A percentile compares a stretch with the other conserved stretches of the same genome.
Evolutionary conservation across 1,284 basidiomycete genomes (phyloP).

Genomic region (Coniophora puteana): DNA sequence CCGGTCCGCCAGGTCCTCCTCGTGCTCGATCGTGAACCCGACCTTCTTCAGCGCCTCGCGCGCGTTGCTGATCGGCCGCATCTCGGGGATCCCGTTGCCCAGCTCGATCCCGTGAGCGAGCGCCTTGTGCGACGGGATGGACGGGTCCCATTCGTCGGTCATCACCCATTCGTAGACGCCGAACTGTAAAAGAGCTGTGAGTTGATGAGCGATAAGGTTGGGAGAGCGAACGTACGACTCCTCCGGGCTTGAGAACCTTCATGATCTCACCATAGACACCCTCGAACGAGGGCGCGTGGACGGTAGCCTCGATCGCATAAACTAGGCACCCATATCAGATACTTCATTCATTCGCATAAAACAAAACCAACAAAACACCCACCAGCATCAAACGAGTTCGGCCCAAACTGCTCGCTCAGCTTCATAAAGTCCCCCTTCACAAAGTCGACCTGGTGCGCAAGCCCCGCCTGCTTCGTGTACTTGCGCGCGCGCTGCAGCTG

Average conservation of each 20-base stretch:
- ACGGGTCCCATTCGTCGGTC: conserved; percentile 93
- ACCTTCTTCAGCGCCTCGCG: conserved; percentile 81
- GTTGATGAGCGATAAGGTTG: conserved; percentile 3
- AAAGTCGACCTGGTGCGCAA: conserved; percentile 78
- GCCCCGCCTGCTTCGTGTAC: conserved; percentile 80
- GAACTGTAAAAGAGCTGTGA: conserved; percentile 71
- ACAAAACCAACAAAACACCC: conserved; percentile 21
- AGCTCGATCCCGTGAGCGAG: conserved; percentile 90
- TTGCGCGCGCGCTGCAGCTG: conserved; percentile 84
- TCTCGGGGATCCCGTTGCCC: conserved; percentile 97
- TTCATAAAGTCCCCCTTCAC: conserved; percentile 98
- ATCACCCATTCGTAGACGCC: conserved; percentile 99
- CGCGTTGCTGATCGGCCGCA: conserved; percentile 78
- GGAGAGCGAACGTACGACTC: conserved; percentile 60
- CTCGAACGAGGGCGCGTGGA: conserved; percentile 94
- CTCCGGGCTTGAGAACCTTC: conserved; percentile 96
- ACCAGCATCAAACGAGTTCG: conserved; percentile 94
- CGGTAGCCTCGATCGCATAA: conserved; percentile 97
- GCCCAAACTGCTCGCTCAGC: conserved; percentile 88
- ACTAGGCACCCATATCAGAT: conserved; percentile 38
- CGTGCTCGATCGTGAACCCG: conserved; percentile 87
- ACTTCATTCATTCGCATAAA: background rate
- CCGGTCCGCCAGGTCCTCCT: conserved; percentile 93
- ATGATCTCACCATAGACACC: conserved; percentile 94
- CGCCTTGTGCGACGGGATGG: conserved; percentile 85